phyloP scores from a whole-genome alignment of 140 eudicot genomes.

The Flaveria floridana region DNA sequence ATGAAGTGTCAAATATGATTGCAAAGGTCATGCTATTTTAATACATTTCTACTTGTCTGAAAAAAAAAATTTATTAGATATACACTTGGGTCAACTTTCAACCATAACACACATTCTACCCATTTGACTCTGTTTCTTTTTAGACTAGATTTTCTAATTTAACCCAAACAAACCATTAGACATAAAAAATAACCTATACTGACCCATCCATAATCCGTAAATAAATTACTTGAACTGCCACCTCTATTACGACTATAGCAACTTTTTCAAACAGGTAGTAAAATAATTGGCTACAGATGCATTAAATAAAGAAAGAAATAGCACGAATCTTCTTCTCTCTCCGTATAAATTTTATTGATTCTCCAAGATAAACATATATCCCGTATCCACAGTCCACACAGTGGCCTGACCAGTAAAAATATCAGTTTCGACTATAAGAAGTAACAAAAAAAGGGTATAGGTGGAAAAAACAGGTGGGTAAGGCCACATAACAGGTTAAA shows the following conservation, averaged over 20 bases:
- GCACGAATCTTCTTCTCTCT: background rate
- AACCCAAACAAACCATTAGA: background rate
- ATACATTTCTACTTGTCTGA: background rate
- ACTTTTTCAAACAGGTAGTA: background rate
- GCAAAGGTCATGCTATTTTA: background rate
- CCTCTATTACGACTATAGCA: background rate
- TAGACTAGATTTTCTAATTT: too few species aligned
- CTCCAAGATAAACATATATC: background rate
- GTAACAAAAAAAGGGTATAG: background rate
- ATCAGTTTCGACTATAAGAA: background rate
- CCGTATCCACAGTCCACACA: background rate
- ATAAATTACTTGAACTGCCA: background rate
- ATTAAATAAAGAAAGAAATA: background rate
- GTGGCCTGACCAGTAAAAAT: background rate
- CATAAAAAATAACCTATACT: background rate
- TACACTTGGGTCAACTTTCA: background rate
- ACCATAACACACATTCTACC: background rate
- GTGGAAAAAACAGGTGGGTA: background rate
- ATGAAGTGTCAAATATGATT: background rate
- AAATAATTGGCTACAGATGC: background rate
- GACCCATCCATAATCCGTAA: background rate
- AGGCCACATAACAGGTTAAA: background rate
- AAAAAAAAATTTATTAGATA: too few species aligned
- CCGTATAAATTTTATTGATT: background rate
- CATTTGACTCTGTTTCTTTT: background rate